A percentile compares a stretch with the other conserved stretches of the same genome.
These are phyloP conservation scores for Rubia occidens DNA, from an alignment of 305 asterid genomes.

Conservation along the genomic window DNA sequence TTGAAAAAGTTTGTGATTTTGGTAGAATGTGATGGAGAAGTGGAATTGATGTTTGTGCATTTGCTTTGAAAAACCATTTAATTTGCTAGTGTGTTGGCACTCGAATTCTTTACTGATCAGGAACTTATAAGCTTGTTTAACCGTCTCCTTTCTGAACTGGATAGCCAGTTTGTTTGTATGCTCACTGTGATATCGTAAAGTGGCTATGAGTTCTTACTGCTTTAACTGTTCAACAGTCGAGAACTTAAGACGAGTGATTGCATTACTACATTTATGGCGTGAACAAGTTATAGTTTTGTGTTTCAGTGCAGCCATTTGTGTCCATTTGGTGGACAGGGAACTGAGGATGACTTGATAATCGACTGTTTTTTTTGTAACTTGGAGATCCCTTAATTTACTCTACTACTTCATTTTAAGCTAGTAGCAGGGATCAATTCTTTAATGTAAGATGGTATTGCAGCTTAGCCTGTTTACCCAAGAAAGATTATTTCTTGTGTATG, in stretches of 20 bases:
- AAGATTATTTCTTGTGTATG: neutral
- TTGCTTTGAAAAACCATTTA: neutral
- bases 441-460: neutral
- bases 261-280: too few relatives aligned
- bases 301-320: neutral
- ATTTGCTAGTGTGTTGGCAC: neutral
- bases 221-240: too few relatives aligned
- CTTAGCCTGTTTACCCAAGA: neutral
- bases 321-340: neutral
- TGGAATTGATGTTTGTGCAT: neutral
- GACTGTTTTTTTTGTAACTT: neutral
- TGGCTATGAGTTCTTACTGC: neutral
- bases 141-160: neutral
- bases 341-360: neutral
- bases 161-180: neutral
- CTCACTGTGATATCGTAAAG: neutral
- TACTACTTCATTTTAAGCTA: neutral
- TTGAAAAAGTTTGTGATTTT: conserved; percentile 1
- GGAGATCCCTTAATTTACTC: neutral
- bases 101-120: neutral
- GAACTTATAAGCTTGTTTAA: neutral
- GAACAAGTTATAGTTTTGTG: neutral
- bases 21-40: neutral
- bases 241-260: neutral
- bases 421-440: neutral